phyloP scores from a whole-genome alignment of 768 basidiomycete genomes.

The Tephrocybe sp. region DNA sequence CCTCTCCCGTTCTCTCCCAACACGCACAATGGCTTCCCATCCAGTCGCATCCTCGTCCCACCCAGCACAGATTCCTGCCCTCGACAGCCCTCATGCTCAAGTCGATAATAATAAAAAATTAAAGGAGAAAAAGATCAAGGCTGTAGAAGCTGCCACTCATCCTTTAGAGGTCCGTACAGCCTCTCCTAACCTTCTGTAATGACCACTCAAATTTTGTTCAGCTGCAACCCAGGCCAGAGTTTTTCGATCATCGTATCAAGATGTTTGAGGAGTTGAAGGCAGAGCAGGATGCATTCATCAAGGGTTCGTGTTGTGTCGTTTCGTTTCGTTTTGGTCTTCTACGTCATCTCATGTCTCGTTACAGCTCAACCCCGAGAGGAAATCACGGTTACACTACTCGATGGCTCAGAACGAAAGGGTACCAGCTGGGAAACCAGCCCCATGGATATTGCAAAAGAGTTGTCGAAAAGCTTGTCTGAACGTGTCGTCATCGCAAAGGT shows the following conservation, averaged over 20 bases:
- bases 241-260: conserved; percentile 86
- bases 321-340: background rate
- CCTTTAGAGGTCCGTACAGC: conserved; percentile 59
- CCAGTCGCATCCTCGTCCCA: conserved; percentile 55
- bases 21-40: conserved; percentile 39
- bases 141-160: conserved; percentile 37
- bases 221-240: conserved; percentile 82
- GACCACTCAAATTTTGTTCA: conserved; percentile 26
- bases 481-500: conserved; percentile 93
- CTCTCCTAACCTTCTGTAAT: background rate
- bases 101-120: conserved; percentile 17
- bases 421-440: conserved; percentile 95
- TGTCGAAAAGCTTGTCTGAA: conserved; percentile 87
- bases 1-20: conserved; percentile 15
- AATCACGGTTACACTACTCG: conserved; percentile 80
- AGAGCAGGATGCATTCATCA: conserved; percentile 78
- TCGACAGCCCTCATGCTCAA: conserved; percentile 38
- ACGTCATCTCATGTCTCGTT: background rate
- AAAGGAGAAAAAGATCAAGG: conserved; percentile 42
- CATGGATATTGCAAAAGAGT: conserved; percentile 83
- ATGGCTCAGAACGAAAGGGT: conserved; percentile 81
- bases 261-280: conserved; percentile 86
- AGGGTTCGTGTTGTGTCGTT: conserved; percentile 42
- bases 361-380: conserved; percentile 78
- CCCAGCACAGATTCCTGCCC: conserved; percentile 43